Base-by-base conservation (phyloP, 1,284 basidiomycete genomes). In the Malassezia nana region DNA sequence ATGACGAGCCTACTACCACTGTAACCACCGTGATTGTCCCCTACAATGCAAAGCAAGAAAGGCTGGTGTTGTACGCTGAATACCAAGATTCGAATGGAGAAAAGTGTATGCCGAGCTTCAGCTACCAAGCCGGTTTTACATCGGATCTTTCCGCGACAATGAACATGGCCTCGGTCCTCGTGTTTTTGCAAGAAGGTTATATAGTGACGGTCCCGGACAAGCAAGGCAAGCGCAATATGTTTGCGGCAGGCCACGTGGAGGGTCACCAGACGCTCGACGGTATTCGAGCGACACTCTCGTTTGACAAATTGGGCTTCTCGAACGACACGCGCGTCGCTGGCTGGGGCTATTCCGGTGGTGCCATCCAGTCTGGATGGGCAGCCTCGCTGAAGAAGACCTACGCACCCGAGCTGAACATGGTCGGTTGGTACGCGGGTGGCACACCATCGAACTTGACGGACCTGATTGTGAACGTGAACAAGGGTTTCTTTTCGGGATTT, bases 341-440 rank as follows among this genome's bases (percentile, higher is more conserved):
- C 0, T 55, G 53, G 20, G 64, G 62, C 15, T 66, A 69, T 46
- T 60, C 57, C 6, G 64, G 64, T 15, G 66, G 66, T 13, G 63
- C 58, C 0, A 60, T 63, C 32, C 57, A 63, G 3, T 59, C 62
- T 8, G 60, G 55, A 6, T 65, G 61, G 64, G 54, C 60, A 1
- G 40, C 42, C 5, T 53, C 40, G 13, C 41, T 69, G 13, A 44
- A 59, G 6, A 52, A 7, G 2, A 38, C 46, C n/a, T 65, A 69
- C 20, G 66, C 63, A 7, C 52, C 65, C n/a, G 55, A 58, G 20
- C 47, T 65, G 38, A 63, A 65, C 50, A 48, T 63, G 13, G 44
- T 62, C 10, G 66, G 63, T n/a, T 55, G 59, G 40, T 58, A 60
- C 6, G 50, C 62, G 31, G 69, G 69, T 16, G 69, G 69, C 12